Conservation (phyloP, 805 yeast species). For the Kodamaea lidongshanica region DNA sequence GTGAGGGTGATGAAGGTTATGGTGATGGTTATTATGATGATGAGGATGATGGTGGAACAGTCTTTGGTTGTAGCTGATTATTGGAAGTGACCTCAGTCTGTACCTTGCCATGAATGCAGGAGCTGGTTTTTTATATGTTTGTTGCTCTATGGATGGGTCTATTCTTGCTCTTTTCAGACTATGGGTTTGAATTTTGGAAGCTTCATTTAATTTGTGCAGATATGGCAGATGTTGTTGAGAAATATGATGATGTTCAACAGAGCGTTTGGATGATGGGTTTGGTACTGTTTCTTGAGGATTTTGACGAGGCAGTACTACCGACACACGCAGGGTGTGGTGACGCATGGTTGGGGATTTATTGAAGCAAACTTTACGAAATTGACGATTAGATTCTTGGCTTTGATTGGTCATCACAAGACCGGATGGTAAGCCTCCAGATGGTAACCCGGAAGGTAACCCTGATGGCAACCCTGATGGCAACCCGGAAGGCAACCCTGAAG, state of each 20-base stretch:
- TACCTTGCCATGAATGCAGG: conserved; percentile 32
- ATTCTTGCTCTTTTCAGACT: conserved; percentile 19
- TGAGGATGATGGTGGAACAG: conserved; percentile 8
- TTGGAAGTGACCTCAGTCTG: conserved; percentile 37
- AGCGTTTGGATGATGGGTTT: too few species aligned
- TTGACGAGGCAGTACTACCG: conserved; percentile 3
- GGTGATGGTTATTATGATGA: conserved; percentile 7
- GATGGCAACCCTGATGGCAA: too few species aligned
- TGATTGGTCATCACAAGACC: too few species aligned
- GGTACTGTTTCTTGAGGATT: background rate
- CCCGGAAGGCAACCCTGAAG: too few species aligned
- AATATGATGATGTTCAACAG: too few species aligned
- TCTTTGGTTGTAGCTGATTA: conserved; percentile 29
- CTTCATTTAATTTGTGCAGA: too few species aligned
- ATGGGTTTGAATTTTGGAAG: too few species aligned
- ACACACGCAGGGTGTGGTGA: conserved; percentile 5
- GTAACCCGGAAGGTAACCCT: too few species aligned
- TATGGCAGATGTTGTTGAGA: too few species aligned
- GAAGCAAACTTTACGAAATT: conserved; percentile 30
- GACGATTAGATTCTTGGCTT: too few species aligned
- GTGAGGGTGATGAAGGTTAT: conserved; percentile 8
- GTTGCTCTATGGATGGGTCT: conserved; percentile 11
- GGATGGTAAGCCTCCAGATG: too few species aligned
- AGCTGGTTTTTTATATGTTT: conserved; percentile 15
- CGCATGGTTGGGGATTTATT: conserved; percentile 15